phyloP scores from a whole-genome alignment of 192 early-diverging fungal species.

The Allomyces macrogynus region DNA sequence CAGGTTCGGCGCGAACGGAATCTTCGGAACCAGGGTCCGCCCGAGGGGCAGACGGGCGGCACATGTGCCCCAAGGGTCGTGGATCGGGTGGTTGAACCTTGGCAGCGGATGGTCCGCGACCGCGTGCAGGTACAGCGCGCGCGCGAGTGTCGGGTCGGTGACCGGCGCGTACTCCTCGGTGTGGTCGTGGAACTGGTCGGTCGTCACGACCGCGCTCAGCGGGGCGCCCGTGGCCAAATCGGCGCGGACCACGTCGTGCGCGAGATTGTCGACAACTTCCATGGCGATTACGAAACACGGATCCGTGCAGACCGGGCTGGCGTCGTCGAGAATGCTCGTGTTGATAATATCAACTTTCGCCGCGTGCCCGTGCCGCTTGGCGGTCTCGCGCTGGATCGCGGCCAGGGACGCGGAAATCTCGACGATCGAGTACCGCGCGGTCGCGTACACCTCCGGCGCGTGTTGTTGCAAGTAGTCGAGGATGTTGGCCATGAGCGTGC shows the following conservation, averaged over 20 bases:
- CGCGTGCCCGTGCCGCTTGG: constrained; percentile 1
- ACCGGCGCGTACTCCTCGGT: constrained; percentile 66
- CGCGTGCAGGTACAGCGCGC: constrained; percentile 34
- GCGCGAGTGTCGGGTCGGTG: constrained; percentile 50
- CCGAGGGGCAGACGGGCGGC: not conserved
- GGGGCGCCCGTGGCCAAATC: constrained; percentile 48
- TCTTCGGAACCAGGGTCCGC: too few species aligned
- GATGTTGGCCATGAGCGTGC: constrained; percentile 83
- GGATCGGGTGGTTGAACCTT: too few species aligned
- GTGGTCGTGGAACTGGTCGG: constrained; percentile 63
- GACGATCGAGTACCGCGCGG: constrained; percentile 69
- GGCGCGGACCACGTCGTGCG: constrained; percentile 87
- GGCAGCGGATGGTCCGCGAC: too few species aligned
- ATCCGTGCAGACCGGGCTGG: constrained; percentile 22
- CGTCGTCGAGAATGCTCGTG: constrained; percentile 62
- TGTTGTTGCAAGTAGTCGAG: constrained; percentile 63
- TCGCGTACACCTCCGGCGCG: constrained; percentile 56
- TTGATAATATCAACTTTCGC: constrained; percentile 61
- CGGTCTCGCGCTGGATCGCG: constrained; percentile 20
- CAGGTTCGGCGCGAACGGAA: constrained; percentile 77
- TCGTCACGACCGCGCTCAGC: constrained; percentile 60
- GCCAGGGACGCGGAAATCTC: constrained; percentile 80
- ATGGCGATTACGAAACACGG: constrained; percentile 83
- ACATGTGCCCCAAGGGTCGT: not conserved
- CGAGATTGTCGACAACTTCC: constrained; percentile 97